Evolutionary conservation across 2,329 filamentous ascomycete species (phyloP).

Genomic region (Elsinoe batatas): DNA sequence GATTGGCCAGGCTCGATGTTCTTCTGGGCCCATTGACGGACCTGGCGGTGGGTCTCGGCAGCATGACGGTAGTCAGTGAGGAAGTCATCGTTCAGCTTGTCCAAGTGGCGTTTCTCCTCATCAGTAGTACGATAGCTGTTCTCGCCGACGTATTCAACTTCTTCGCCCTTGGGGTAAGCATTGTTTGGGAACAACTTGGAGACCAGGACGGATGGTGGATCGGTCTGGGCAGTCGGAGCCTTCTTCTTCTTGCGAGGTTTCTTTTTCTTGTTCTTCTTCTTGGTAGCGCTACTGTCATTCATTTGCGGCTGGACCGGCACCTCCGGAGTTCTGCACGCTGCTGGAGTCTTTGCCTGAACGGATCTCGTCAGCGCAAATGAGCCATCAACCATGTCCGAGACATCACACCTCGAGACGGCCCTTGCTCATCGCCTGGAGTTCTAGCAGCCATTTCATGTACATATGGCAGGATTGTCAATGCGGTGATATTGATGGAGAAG

Average conservation of each 20-base stretch:
- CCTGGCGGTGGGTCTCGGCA: slow-evolving; percentile 82
- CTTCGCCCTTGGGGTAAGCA: slow-evolving; percentile 66
- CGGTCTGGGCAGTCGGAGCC: slow-evolving; percentile 49
- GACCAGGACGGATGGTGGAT: slow-evolving; percentile 63
- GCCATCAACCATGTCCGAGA: neutral
- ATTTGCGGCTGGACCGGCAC: neutral
- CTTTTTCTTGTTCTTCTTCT: slow-evolving; percentile 78
- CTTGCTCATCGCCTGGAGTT: neutral
- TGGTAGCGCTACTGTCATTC: slow-evolving; percentile 26
- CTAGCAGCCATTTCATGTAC: neutral
- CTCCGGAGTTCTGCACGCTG: neutral
- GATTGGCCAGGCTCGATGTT: slow-evolving; percentile 72
- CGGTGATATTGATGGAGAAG: neutral
- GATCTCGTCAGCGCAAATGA: too few species aligned
- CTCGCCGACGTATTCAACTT: slow-evolving; percentile 66
- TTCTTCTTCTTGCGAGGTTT: slow-evolving; percentile 56
- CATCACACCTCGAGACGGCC: neutral
- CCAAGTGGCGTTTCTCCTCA: slow-evolving; percentile 72
- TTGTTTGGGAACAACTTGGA: slow-evolving; percentile 64
- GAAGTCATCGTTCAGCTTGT: slow-evolving; percentile 71
- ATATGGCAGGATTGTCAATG: neutral
- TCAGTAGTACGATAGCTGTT: slow-evolving; percentile 70
- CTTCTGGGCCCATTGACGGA: slow-evolving; percentile 72
- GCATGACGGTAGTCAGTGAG: slow-evolving; percentile 71
- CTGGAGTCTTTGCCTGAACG: neutral